Evolutionary conservation across 78 protist genomes (phyloP), one percentile per base, ranked within the genome.

Genomic region (Tieghemostelium lacteum): DNA sequence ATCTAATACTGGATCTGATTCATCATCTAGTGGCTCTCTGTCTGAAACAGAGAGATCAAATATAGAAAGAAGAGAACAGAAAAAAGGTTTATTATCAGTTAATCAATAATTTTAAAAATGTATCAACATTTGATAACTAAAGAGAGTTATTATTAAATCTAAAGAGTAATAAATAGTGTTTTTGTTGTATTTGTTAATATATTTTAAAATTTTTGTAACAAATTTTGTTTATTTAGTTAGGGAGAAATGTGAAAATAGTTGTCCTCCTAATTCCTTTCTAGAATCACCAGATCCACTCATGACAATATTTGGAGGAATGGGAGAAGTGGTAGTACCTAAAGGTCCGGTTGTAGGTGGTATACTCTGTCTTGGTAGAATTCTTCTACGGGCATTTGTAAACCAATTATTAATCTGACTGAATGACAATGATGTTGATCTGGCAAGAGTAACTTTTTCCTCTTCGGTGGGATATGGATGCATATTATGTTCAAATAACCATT

Each of bases 381-480:
- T 66, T 33, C 96, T 80, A 39, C 96, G 58, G 0, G 98, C 95
- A 61, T 96, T 96, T 49, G 94, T 96, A 65, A 96, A 96, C 98
- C 98, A 96, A 66, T 94, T 91, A 67, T 89, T 93, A 39, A 96
- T 75, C 55, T 94, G 98, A 57, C 33, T 85, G 28, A 95, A 55
- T 5, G 96, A 65, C 20, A 96, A 86, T 3, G 49, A 61, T 7
- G 96, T 96, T 31, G 28, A 31, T 10, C 37, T 80, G 2, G 88
- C 65, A 0, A 96, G 86, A 24, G 72, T 20, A 17, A 50, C 62
- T 74, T 96, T 96, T 61, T 96, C 97, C 16, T 93, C 95, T 64
- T 96, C 97, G 42, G 94, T 95, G 19, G 98, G 98, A 75, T 96
- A 96, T 10, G 98, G 98, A 55, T 94, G 94, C 74, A 67, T 42